Conservation (phyloP, 306 rosid genomes). For the Prunus fruticosa region DNA sequence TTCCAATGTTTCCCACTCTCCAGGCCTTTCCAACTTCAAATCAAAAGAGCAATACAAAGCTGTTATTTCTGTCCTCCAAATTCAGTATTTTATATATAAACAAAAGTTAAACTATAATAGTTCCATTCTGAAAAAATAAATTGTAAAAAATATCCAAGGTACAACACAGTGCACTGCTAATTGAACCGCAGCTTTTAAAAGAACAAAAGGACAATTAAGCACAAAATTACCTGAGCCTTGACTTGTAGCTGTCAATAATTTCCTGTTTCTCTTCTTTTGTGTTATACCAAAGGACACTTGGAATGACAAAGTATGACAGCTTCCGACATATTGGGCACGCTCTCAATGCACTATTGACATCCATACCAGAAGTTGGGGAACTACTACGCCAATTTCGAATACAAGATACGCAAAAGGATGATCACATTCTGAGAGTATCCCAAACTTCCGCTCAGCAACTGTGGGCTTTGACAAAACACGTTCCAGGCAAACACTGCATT, state of each 20-base stretch:
- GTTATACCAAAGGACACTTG: constrained; percentile 94
- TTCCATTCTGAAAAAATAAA: neutral
- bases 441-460: constrained; percentile 84
- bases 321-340: constrained; percentile 97
- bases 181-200: neutral
- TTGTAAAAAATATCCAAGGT: neutral
- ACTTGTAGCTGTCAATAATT: constrained; percentile 84
- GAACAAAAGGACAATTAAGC: neutral
- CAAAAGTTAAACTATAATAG: neutral
- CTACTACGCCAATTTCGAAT: constrained; percentile 98
- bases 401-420: constrained; percentile 94
- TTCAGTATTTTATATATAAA: neutral
- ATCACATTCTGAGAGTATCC: constrained; percentile 91
- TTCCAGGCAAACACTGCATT: constrained; percentile 95
- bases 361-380: constrained; percentile 86
- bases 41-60: neutral
- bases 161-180: neutral
- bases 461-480: constrained; percentile 84
- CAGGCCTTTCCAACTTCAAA: neutral
- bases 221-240: constrained; percentile 71
- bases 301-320: constrained; percentile 89
- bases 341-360: constrained; percentile 81
- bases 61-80: neutral
- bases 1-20: neutral
- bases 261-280: constrained; percentile 80